Conservation (phyloP, 2,329 filamentous ascomycete species). For the Diplodia corticola region DNA sequence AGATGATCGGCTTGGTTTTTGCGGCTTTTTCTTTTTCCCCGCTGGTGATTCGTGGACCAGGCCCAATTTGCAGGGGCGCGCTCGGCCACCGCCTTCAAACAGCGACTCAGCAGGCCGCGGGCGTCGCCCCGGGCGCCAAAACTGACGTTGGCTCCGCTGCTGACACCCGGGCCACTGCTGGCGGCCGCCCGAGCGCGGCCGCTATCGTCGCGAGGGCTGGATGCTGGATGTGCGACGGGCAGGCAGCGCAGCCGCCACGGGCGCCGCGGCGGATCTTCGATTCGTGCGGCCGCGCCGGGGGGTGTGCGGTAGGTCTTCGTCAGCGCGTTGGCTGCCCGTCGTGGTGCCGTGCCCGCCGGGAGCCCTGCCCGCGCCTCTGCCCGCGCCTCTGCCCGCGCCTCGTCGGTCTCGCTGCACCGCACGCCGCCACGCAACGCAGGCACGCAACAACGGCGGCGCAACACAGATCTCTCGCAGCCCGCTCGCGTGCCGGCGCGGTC, state of each 20-base stretch:
- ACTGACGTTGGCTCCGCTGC: conserved; percentile 20
- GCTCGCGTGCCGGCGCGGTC: conserved; percentile 10
- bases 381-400: neutral
- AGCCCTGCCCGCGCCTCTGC: neutral
- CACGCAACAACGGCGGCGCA: conserved; percentile 20
- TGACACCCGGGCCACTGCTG: conserved; percentile 11
- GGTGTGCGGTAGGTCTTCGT: conserved; percentile 15
- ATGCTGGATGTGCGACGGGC: conserved; percentile 18
- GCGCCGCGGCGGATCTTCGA: conserved; percentile 21
- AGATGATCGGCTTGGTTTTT: conserved; percentile 19
- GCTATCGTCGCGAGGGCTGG: conserved; percentile 20
- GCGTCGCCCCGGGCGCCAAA: conserved; percentile 19
- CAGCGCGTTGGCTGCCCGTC: conserved; percentile 11
- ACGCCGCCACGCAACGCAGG: conserved; percentile 18
- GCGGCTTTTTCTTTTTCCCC: conserved; percentile 23
- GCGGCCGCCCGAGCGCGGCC: conserved; percentile 4
- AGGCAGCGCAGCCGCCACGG: neutral
- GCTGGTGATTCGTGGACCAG: conserved; percentile 19
- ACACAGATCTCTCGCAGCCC: conserved; percentile 19
- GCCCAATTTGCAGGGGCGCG: conserved; percentile 18
- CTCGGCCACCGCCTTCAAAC: conserved; percentile 16
- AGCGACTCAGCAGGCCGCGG: conserved; percentile 19
- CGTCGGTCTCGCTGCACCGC: neutral
- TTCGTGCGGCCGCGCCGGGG: conserved; percentile 10
- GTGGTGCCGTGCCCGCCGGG: too few species aligned